Evolutionary conservation across 2,329 filamentous ascomycete species (phyloP), one percentile per base, ranked within the genome.

Genomic region (Diplodia scrobiculata): DNA sequence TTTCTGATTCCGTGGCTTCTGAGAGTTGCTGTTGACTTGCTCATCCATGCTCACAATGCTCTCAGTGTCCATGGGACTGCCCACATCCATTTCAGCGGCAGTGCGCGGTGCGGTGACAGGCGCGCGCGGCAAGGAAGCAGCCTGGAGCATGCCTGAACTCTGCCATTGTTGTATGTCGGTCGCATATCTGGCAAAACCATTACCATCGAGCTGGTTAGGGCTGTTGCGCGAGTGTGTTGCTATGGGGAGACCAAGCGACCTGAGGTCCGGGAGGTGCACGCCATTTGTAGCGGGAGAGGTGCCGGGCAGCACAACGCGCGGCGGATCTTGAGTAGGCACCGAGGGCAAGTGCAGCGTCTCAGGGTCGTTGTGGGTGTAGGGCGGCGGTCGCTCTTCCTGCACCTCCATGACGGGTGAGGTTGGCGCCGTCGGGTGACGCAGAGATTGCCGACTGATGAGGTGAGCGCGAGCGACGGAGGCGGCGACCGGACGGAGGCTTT

Each of bases 51-150:
- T 81, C 70, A 77, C 75, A 25, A 79, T 74, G 69, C 80, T 67
- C 27, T 76, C 78, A 6, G 75, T 79, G 66, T 81, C 77, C 69
- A 79, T 78, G 5, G 81, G 80, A 68, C 80, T 82, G 21, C 75
- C 75, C 36, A 80, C 72, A 7, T 77, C 76, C 52, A 71, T 68
- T 32, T 79, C 77, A 25, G 70, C 69, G 68, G 73, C 69, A 65
- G 59, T 68, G 54, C 73, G 68, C 21, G 72, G 70, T 2, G 70
- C 53, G 9, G 72, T 71, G 6, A 77, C 72, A 19, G 75, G 76
- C 55, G 74, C 75, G 50, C 70, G 68, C 5, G 76, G 74, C 48
- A 78, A 76, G 10, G 50, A 34, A 48, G 59, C 25, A 68, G 63
- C 71, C 66, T 65, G 70, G 72, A 67, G 68, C 69, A 38, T 27